phyloP scores from a whole-genome alignment of 2,329 filamentous ascomycete species.

The Aspergillus awamori region DNA sequence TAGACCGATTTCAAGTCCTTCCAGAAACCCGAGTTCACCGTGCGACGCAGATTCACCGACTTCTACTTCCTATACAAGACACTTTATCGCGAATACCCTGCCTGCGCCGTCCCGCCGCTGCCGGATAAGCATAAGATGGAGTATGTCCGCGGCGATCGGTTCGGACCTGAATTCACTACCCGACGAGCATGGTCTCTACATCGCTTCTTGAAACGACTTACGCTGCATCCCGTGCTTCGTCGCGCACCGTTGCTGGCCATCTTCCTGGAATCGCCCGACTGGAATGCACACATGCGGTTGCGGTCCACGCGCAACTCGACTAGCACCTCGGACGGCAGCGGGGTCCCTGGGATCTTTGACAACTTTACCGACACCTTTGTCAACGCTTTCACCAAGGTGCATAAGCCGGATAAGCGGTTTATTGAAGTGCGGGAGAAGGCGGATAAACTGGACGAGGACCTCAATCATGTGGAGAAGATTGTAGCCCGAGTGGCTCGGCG shows the following conservation, averaged over 20 bases:
- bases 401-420: slow-evolving; percentile 93
- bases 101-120: slow-evolving; percentile 88
- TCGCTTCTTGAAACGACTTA: slow-evolving; percentile 83
- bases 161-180: slow-evolving; percentile 87
- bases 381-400: slow-evolving; percentile 94
- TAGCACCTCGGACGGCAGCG: slow-evolving; percentile 44
- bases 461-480: slow-evolving; percentile 93
- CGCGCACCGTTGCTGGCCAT: slow-evolving; percentile 79
- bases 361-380: slow-evolving; percentile 95
- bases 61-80: slow-evolving; percentile 96
- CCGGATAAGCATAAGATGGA: slow-evolving; percentile 99
- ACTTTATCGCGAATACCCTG: slow-evolving; percentile 82
- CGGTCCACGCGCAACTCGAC: slow-evolving; percentile 68
- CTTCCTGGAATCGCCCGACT: slow-evolving; percentile 91
- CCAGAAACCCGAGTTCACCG: slow-evolving; percentile 74
- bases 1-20: slow-evolving; percentile 95
- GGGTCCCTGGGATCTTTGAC: slow-evolving; percentile 75
- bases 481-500: slow-evolving; percentile 85
- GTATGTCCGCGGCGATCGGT: slow-evolving; percentile 94
- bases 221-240: slow-evolving; percentile 85
- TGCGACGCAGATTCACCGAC: slow-evolving; percentile 93
- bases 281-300: slow-evolving; percentile 93
- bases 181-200: slow-evolving; percentile 87
- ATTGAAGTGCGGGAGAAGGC: slow-evolving; percentile 90
- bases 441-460: slow-evolving; percentile 91